These are phyloP conservation scores for Exophiala mesophila DNA, from an alignment of 2,329 filamentous ascomycete species.

Conservation along the genomic window DNA sequence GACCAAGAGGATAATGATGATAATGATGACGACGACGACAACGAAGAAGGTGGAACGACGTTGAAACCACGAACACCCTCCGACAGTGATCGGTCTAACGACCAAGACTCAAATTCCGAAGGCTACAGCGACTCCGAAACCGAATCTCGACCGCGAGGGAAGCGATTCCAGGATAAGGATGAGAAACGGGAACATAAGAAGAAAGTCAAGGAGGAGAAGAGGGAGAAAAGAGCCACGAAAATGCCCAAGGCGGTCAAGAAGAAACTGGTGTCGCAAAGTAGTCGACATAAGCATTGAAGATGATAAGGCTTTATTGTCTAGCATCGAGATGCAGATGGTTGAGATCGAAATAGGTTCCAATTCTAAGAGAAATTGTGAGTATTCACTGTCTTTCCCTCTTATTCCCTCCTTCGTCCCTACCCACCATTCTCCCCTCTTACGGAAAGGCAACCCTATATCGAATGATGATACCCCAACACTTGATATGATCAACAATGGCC, in stretches of 20 bases:
- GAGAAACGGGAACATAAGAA: conserved; percentile 83
- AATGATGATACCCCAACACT: too few species aligned
- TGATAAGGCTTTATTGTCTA: too few species aligned
- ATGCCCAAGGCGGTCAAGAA: conserved; percentile 97
- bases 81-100: conserved; percentile 35
- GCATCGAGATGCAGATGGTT: too few species aligned
- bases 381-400: too few species aligned
- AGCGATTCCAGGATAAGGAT: conserved; percentile 86
- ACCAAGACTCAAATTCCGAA: conserved; percentile 26
- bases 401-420: too few species aligned
- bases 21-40: conserved; percentile 27
- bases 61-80: conserved; percentile 11
- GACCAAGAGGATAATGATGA: conserved; percentile 1
- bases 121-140: conserved; percentile 47
- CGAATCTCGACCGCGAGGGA: conserved; percentile 65
- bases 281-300: conserved; percentile 53
- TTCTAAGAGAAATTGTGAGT: too few species aligned
- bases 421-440: too few species aligned
- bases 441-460: too few species aligned
- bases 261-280: conserved; percentile 63
- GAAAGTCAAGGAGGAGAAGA: conserved; percentile 90
- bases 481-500: too few species aligned
- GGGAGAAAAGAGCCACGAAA: conserved; percentile 88
- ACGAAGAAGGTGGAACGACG: conserved; percentile 23
- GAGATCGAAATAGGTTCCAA: too few species aligned